Base-by-base conservation (phyloP, 2,329 filamentous ascomycete species). In the Alternaria panax region DNA sequence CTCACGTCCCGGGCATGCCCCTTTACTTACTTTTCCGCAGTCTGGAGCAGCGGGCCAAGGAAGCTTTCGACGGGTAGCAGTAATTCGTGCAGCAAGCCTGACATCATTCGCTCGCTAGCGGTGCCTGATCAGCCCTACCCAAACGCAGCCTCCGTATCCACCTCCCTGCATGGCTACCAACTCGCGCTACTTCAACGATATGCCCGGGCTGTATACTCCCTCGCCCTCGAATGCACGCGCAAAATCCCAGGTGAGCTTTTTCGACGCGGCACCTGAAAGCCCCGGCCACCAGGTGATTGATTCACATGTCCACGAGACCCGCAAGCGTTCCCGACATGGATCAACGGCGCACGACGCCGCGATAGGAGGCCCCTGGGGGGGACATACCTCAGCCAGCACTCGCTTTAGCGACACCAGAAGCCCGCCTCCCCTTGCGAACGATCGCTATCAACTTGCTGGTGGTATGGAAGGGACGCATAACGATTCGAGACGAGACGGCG, bases 401-500 rank as follows among this genome's bases (percentile, higher is more conserved):
- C 69, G 71, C 36, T 67, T 63, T 38, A 62, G 64, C 8, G 62
- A 71, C 40, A 63, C 69, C 51, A 73, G 51, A 63, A 81, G 70
- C 54, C 82, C 82, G 16, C 74, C 76, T 27, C 80, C 80, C 3
- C 78, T 84, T 50, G 83, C 84, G 14, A 84, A 85, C 70, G 83
- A 84, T 47, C 78, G 77, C 63, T 86, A 86, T 71, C 73, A 75
- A 20, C 74, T 85, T 5, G 82, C 82, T 34, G 69, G 69, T 38
- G 84, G 83, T 2, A 74, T 83, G 69, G 83, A 85, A 57, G 81
- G 79, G 9, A 81, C 82, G 14, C 75, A 79, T 20, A 66, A 78
- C 22, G 71, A 75, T 46, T 66, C 75, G 11, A 73, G 77, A 24
- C 72, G 76, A 30, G 71, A 70, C n/a, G 75, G 80, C 22, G 77